Percentiles rank a stretch among this genome's conserved stretches.
Conservation (phyloP, 805 yeast species). For the Middelhovenomyces tepae region DNA sequence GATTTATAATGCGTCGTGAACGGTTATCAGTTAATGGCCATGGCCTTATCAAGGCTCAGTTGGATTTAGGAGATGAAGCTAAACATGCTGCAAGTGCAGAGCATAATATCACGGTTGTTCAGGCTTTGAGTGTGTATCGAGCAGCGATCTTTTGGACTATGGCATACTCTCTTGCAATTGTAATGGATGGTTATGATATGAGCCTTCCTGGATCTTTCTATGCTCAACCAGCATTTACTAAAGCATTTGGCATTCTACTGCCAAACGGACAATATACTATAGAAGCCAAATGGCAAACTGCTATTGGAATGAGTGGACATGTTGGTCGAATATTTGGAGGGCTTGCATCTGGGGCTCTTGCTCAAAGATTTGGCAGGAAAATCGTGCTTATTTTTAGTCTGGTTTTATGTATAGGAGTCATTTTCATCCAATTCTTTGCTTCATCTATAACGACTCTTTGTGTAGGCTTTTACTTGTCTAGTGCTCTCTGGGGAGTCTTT, state of each 20-base stretch:
- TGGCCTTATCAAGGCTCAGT: too few relatives aligned
- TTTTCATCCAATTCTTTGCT: conserved; percentile 33
- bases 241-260: conserved; percentile 35
- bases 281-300: conserved; percentile 2
- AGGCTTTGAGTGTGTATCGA: conserved; percentile 34
- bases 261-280: too few relatives aligned
- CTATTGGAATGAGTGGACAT: conserved; percentile 6
- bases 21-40: too few relatives aligned
- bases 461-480: too few relatives aligned
- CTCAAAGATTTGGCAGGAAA: conserved; percentile 3
- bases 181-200: conserved; percentile 44
- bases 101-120: conserved; percentile 21
- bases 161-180: conserved; percentile 33
- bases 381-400: too few relatives aligned
- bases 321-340: not conserved
- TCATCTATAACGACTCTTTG: conserved; percentile 21
- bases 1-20: too few relatives aligned
- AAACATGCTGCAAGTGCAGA: conserved; percentile 13
- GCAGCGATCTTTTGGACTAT: conserved; percentile 40
- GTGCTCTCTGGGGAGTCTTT: conserved; percentile 49
- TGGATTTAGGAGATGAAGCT: conserved; percentile 8
- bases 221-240: conserved; percentile 37
- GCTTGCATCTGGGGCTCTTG: conserved; percentile 4
- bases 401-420: conserved; percentile 5
- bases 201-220: conserved; percentile 34